Conservation (phyloP, 805 yeast species). For the Torulaspora franciscae region DNA sequence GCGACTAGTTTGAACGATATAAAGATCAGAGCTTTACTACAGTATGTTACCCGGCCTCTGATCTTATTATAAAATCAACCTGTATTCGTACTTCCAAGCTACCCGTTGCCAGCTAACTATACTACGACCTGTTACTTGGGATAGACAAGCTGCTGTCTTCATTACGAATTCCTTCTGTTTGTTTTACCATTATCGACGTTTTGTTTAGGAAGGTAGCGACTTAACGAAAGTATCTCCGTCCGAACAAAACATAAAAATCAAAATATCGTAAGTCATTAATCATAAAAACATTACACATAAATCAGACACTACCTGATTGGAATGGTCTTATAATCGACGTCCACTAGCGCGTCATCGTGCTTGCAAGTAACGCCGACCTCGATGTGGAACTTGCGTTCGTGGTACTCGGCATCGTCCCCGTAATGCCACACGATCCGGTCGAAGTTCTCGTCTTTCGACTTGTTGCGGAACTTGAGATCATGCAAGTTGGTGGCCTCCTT, state of each 20-base stretch:
- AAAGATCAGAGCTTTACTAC: neutral
- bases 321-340: constrained; percentile 57
- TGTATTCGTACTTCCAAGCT: neutral
- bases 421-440: constrained; percentile 59
- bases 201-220: too few relatives aligned
- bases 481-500: constrained; percentile 52
- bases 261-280: neutral
- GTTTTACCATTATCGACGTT: too few relatives aligned
- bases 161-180: too few relatives aligned
- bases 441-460: constrained; percentile 44
- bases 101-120: neutral
- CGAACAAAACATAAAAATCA: neutral
- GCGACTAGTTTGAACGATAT: neutral
- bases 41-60: neutral
- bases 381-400: constrained; percentile 59
- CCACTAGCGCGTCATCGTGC: constrained; percentile 61
- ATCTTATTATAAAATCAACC: neutral
- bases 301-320: constrained; percentile 31
- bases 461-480: constrained; percentile 46
- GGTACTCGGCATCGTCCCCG: constrained; percentile 53
- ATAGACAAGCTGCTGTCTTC: too few relatives aligned
- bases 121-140: too few relatives aligned
- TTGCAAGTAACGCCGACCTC: constrained; percentile 61
- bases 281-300: constrained; percentile 5
- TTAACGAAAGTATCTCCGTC: neutral